Evolutionary conservation across 305 asterid species (phyloP).

Genomic region (Fraxinus floribunda): DNA sequence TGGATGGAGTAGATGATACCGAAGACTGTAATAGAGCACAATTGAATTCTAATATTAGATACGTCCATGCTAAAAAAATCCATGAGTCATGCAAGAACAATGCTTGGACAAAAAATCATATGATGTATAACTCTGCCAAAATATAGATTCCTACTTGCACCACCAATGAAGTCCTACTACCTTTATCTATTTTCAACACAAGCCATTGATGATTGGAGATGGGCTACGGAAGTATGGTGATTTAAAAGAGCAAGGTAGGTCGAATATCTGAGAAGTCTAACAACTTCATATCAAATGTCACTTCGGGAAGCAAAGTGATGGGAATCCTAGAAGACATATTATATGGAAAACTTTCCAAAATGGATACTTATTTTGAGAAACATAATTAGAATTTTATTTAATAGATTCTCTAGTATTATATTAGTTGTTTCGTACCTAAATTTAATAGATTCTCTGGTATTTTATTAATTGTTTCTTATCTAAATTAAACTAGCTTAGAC

Average conservation of each 20-base stretch:
- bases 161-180: constrained; percentile 6
- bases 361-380: neutral
- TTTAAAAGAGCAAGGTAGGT: neutral
- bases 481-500: neutral
- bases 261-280: neutral
- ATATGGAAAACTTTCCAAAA: neutral
- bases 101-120: constrained; percentile 11
- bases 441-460: neutral
- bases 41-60: neutral
- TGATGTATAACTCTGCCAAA: neutral
- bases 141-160: neutral
- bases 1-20: constrained; percentile 96
- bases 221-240: neutral
- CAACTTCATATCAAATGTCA: neutral
- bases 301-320: neutral
- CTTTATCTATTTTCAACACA: neutral
- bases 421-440: neutral
- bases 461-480: neutral
- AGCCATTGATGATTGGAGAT: neutral
- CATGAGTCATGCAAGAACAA: constrained; percentile 3
- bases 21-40: constrained; percentile 55
- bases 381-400: neutral
- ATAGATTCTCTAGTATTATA: neutral
- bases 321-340: neutral
- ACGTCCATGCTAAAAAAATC: neutral